phyloP scores from a whole-genome alignment of 139 green algal species.

The Gonium pectorale region DNA sequence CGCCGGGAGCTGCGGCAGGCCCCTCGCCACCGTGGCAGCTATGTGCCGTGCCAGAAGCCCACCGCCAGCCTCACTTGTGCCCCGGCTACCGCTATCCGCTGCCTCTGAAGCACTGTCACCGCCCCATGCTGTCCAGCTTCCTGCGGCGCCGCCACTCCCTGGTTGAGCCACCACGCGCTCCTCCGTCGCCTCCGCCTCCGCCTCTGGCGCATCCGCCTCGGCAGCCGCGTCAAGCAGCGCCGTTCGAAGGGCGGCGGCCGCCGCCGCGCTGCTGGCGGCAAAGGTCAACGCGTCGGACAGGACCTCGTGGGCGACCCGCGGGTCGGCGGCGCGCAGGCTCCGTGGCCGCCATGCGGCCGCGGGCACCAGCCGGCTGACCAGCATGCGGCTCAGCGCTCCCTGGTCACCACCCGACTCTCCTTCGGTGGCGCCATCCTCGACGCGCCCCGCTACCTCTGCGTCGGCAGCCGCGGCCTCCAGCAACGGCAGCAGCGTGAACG shows the following conservation, averaged over 20 bases:
- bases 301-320: neutral
- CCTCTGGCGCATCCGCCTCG: neutral
- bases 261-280: neutral
- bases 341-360: constrained; percentile 15
- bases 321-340: neutral
- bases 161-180: no score
- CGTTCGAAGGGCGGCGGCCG: neutral
- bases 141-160: neutral
- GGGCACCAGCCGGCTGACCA: neutral
- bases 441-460: no score
- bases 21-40: constrained; percentile 11
- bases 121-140: neutral
- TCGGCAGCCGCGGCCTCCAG: neutral
- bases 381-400: no score
- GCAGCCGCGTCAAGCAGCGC: constrained; percentile 8
- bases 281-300: constrained; percentile 5
- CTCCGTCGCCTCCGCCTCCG: neutral
- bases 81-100: neutral
- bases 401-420: no score
- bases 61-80: neutral
- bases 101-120: neutral
- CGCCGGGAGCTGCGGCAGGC: constrained; percentile 12
- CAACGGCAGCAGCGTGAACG: constrained; percentile 4
- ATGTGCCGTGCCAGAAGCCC: neutral
- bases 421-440: no score